phyloP scores from a whole-genome alignment of 345 rosid species.

The Pugionium cornutum region DNA sequence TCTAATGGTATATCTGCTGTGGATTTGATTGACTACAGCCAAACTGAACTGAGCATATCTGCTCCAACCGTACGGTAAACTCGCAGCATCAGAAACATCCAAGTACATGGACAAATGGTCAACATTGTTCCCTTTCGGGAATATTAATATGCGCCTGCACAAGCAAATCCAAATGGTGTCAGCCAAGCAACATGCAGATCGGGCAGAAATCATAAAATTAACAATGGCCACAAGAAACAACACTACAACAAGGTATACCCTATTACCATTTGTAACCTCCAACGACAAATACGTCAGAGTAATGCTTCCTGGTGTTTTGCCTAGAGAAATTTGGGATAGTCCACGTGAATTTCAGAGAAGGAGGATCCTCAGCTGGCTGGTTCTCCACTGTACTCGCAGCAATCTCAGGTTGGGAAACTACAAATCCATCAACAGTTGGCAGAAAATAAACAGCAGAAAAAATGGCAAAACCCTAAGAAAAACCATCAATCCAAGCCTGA shows the following conservation, averaged over 20 bases:
- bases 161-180: slow-evolving; percentile 29
- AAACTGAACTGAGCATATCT: slow-evolving; percentile 91
- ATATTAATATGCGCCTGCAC: slow-evolving; percentile 83
- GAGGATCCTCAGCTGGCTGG: slow-evolving; percentile 83
- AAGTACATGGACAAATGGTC: slow-evolving; percentile 49
- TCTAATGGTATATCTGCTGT: slow-evolving; percentile 68
- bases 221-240: neutral
- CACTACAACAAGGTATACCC: neutral
- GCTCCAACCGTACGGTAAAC: slow-evolving; percentile 91
- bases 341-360: slow-evolving; percentile 32
- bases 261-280: slow-evolving; percentile 90
- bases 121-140: slow-evolving; percentile 86
- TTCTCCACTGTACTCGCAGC: slow-evolving; percentile 62
- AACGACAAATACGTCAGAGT: slow-evolving; percentile 72
- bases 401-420: slow-evolving; percentile 44
- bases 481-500: slow-evolving; percentile 9
- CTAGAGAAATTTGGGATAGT: slow-evolving; percentile 74
- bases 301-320: slow-evolving; percentile 69
- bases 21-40: slow-evolving; percentile 80
- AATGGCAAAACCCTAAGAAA: slow-evolving; percentile 32
- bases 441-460: neutral
- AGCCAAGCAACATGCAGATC: slow-evolving; percentile 10
- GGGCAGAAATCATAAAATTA: neutral
- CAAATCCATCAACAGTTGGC: slow-evolving; percentile 43
- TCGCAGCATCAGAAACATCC: slow-evolving; percentile 86